phyloP scores from a whole-genome alignment of 140 eudicot genomes.

The Senecio squalidus region DNA sequence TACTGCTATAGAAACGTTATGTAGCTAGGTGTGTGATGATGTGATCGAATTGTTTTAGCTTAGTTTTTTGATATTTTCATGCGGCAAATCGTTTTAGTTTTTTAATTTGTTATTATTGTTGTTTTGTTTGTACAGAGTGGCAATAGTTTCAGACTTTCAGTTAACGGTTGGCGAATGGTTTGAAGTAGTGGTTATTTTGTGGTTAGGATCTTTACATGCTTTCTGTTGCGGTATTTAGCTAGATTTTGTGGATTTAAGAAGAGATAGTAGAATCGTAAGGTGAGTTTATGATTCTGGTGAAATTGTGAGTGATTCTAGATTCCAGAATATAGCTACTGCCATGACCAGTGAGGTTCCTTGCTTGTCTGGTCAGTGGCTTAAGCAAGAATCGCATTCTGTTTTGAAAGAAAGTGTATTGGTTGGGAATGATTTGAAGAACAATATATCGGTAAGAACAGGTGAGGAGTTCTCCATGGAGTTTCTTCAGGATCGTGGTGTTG shows the following conservation, averaged over 20 bases:
- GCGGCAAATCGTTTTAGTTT: constrained; percentile 6
- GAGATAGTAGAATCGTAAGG: background rate
- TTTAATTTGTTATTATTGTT: background rate
- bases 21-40: background rate
- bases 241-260: background rate
- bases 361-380: constrained; percentile 39
- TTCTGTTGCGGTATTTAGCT: too few species aligned
- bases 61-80: background rate
- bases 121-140: constrained; percentile 22
- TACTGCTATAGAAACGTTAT: background rate
- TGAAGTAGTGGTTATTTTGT: background rate
- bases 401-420: constrained; percentile 21
- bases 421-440: constrained; percentile 25
- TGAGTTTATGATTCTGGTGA: background rate
- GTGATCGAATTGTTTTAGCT: background rate
- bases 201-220: too few species aligned
- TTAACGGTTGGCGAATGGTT: constrained; percentile 1
- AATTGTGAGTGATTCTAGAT: constrained; percentile 36
- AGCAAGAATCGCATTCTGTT: constrained; percentile 30
- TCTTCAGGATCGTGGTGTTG: constrained; percentile 45
- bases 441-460: constrained; percentile 54
- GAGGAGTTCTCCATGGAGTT: constrained; percentile 67
- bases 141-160: constrained; percentile 1
- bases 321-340: constrained; percentile 24
- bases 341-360: constrained; percentile 41